Evolutionary conservation across 23 red algal genomes (phyloP).

Genomic region (Pyropia yezoensis): DNA sequence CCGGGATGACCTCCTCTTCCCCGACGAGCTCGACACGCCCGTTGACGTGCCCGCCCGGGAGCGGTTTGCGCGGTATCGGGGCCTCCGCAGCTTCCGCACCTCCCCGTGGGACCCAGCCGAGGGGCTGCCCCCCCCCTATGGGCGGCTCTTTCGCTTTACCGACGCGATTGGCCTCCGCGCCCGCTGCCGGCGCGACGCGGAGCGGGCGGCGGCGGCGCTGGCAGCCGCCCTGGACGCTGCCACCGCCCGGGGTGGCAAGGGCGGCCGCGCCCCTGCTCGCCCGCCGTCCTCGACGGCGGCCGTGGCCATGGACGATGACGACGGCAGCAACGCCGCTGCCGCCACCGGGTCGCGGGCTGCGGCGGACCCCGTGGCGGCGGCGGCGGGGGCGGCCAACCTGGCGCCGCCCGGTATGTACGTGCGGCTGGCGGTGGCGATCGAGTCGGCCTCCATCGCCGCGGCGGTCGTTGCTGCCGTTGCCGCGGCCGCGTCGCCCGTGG

Average conservation of each 20-base stretch:
- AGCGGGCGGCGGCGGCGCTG: neutral
- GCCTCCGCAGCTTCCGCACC: conserved; percentile 67
- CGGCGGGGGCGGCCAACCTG: conserved; percentile 10
- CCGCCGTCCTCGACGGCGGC: no score
- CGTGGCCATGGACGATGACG: neutral
- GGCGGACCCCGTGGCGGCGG: conserved; percentile 11
- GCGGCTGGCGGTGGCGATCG: conserved; percentile 16
- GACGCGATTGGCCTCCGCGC: conserved; percentile 41
- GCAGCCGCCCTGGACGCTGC: conserved; percentile 8
- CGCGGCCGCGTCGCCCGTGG: conserved; percentile 10
- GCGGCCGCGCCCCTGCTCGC: neutral
- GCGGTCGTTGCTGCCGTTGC: conserved; percentile 5
- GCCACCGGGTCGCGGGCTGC: conserved; percentile 4
- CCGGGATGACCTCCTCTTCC: conserved; percentile 53
- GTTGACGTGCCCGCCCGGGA: conserved; percentile 60
- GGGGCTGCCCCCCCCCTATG: conserved; percentile 59
- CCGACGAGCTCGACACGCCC: conserved; percentile 95
- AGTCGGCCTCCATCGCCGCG: conserved; percentile 6
- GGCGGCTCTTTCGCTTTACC: conserved; percentile 55
- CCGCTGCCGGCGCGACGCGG: neutral
- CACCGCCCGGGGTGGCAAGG: conserved; percentile 6
- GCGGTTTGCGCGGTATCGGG: conserved; percentile 81
- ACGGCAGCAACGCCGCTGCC: neutral
- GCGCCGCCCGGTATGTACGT: conserved; percentile 19
- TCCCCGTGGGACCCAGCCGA: conserved; percentile 82